Conservation (phyloP, 495 filamentous ascomycete species). For the Aspergillus biplanus region DNA sequence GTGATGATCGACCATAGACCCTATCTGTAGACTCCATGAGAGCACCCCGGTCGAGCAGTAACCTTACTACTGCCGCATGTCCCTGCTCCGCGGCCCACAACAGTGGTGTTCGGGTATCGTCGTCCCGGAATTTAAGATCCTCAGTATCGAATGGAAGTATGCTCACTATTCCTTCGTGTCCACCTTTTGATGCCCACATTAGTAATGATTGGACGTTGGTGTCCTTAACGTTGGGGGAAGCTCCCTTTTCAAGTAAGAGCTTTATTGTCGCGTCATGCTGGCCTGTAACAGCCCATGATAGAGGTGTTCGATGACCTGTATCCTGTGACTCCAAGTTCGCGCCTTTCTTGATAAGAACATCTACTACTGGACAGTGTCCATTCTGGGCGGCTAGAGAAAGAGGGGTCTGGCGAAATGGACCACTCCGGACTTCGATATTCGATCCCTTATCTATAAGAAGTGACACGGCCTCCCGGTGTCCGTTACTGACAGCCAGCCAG, state of each 20-base stretch:
- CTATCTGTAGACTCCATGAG: not conserved
- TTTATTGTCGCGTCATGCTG: not conserved
- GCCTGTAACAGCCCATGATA: not conserved
- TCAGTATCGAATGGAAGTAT: no score
- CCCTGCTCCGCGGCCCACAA: slow-evolving; percentile 7
- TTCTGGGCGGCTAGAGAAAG: not conserved
- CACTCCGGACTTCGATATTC: no score
- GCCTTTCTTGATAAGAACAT: not conserved
- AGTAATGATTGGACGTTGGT: not conserved
- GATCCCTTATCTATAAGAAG: no score
- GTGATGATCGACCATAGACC: no score
- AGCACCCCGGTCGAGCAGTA: slow-evolving; percentile 3
- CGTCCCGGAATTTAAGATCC: no score
- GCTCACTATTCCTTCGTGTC: no score
- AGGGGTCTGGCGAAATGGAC: not conserved
- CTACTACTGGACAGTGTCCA: not conserved
- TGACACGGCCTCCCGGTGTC: no score
- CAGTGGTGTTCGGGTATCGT: no score
- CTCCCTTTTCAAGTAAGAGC: not conserved
- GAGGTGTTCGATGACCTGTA: not conserved
- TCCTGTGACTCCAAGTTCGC: not conserved
- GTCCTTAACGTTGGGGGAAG: not conserved
- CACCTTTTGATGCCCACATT: slow-evolving; percentile 10
- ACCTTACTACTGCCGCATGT: not conserved
- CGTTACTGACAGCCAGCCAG: no score